Conservation (phyloP, 139 green algal species). For the Mesostigma viride region DNA sequence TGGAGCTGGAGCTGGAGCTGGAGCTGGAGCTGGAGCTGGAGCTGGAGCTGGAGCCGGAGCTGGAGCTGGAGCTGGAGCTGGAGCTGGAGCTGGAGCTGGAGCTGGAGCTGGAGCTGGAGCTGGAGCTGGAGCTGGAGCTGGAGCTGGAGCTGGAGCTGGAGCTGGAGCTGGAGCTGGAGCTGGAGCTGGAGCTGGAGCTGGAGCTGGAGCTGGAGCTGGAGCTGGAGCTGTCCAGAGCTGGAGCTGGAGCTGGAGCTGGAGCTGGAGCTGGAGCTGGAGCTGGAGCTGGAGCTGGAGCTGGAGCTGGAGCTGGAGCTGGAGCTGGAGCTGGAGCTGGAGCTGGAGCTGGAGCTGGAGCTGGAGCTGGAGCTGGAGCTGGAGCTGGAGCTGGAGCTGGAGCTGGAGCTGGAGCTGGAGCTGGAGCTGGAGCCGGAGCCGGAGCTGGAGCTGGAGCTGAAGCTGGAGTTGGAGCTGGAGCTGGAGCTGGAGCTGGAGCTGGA, state of each 20-base stretch:
- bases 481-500: not conserved
- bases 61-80: constrained; percentile 7
- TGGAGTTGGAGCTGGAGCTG: not conserved
- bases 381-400: not conserved
- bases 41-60: too few species aligned
- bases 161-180: not conserved
- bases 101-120: not conserved
- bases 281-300: constrained; percentile 3
- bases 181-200: not conserved
- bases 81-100: not conserved
- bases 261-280: constrained; percentile 12
- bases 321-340: not conserved
- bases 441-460: too few species aligned
- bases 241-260: constrained; percentile 10
- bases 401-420: not conserved
- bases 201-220: not conserved
- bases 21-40: constrained; percentile 15
- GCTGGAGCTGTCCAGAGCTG: not conserved
- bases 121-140: not conserved
- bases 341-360: not conserved
- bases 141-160: constrained; percentile 1
- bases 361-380: not conserved
- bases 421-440: too few species aligned
- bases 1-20: constrained; percentile 8
- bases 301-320: not conserved